These are phyloP conservation scores for Fusarium pseudograminearum DNA, from an alignment of 2,329 filamentous ascomycete species.

Conservation along the genomic window DNA sequence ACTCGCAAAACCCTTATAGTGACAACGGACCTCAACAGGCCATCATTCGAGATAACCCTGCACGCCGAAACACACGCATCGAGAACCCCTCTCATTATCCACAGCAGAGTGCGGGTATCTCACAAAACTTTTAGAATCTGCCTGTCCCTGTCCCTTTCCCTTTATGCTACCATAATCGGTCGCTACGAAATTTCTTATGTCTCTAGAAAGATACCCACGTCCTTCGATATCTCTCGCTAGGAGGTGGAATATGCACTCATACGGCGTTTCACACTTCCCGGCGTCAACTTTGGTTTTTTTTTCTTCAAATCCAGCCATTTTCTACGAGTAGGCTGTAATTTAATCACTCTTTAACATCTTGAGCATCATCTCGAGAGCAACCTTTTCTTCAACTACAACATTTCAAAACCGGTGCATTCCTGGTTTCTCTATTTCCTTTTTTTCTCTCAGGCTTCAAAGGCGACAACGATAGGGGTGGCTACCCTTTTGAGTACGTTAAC, in stretches of 20 bases:
- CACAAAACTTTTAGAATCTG: slow-evolving; percentile 86
- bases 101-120: slow-evolving; percentile 93
- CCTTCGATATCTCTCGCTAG: slow-evolving; percentile 47
- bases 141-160: background rate
- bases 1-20: slow-evolving; percentile 67
- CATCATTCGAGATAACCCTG: slow-evolving; percentile 92
- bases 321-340: slow-evolving; percentile 3
- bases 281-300: slow-evolving; percentile 27
- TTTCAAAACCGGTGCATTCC: slow-evolving; percentile 18
- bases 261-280: slow-evolving; percentile 33
- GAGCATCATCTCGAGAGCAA: background rate
- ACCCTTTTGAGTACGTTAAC: slow-evolving; percentile 35
- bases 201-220: slow-evolving; percentile 46
- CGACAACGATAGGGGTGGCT: slow-evolving; percentile 17
- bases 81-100: slow-evolving; percentile 91
- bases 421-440: slow-evolving; percentile 14
- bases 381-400: slow-evolving; percentile 6
- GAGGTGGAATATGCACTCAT: slow-evolving; percentile 44
- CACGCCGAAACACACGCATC: slow-evolving; percentile 92
- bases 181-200: slow-evolving; percentile 39
- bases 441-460: slow-evolving; percentile 5
- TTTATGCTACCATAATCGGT: slow-evolving; percentile 13
- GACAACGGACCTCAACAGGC: slow-evolving; percentile 63
- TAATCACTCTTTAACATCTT: slow-evolving; percentile 32
- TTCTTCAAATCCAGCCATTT: slow-evolving; percentile 4